Evolutionary conservation across 1,284 basidiomycete species (phyloP).

Genomic region (Fistulinella cinereoalba): DNA sequence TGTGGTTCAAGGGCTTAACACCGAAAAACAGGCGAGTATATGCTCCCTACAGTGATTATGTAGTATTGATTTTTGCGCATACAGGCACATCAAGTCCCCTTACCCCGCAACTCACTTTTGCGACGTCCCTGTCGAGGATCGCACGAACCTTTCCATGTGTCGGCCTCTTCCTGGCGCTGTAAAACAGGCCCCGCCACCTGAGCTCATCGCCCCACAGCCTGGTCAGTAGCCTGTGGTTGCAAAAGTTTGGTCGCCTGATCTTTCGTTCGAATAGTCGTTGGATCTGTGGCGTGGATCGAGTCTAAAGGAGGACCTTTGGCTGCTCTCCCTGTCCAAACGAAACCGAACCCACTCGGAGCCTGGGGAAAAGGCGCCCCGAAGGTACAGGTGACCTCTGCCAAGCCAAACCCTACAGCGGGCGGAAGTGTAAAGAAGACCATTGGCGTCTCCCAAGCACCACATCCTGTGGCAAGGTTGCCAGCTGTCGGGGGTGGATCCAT

Average conservation of each 20-base stretch:
- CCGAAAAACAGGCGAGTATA: conserved; percentile 37
- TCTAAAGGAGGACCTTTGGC: conserved; percentile 13
- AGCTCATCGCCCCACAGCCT: conserved; percentile 23
- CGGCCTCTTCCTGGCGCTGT: conserved; percentile 49
- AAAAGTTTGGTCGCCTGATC: too few species aligned
- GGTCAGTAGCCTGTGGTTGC: conserved; percentile 29
- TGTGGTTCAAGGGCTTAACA: conserved; percentile 55
- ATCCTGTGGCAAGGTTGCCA: conserved; percentile 10
- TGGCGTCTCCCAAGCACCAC: conserved; percentile 6
- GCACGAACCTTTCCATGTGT: conserved; percentile 53
- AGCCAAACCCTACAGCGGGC: conserved; percentile 20
- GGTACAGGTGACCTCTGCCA: conserved; percentile 4
- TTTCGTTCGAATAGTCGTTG: conserved; percentile 34
- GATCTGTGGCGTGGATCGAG: conserved; percentile 38
- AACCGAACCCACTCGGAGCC: conserved; percentile 5
- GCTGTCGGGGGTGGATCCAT: conserved; percentile 28
- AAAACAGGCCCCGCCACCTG: conserved; percentile 32
- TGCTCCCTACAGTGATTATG: too few species aligned
- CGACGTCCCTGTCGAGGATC: conserved; percentile 50
- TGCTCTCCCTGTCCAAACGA: conserved; percentile 2
- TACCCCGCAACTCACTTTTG: conserved; percentile 60
- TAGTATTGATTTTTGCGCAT: too few species aligned
- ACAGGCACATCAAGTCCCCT: conserved; percentile 44
- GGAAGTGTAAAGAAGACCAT: conserved; percentile 19
- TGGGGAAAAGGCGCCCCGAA: conserved; percentile 23